These are phyloP conservation scores for Cryptococcus amylolentus DNA, from an alignment of 1,284 basidiomycete genomes.

Conservation along the genomic window DNA sequence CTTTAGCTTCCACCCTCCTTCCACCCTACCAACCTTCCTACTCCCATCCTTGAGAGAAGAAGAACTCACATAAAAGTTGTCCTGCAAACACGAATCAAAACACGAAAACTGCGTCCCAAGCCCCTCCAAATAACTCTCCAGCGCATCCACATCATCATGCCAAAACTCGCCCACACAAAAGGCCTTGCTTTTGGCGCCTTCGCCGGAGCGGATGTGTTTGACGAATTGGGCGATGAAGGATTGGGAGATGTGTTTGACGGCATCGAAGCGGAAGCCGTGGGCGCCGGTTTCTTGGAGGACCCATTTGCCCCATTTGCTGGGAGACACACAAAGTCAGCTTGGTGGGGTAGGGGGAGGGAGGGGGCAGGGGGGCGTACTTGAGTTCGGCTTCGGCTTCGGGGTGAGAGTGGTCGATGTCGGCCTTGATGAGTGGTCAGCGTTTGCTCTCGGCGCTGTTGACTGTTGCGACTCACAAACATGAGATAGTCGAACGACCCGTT, in stretches of 20 bases:
- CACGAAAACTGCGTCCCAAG: slow-evolving; percentile 57
- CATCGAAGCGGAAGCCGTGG: slow-evolving; percentile 79
- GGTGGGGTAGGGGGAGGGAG: not conserved
- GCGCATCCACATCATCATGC: slow-evolving; percentile 50
- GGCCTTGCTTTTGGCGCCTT: slow-evolving; percentile 49
- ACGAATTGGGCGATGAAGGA: slow-evolving; percentile 57
- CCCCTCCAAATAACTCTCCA: slow-evolving; percentile 43
- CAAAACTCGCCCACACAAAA: slow-evolving; percentile 58
- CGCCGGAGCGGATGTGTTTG: slow-evolving; percentile 52
- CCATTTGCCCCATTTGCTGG: slow-evolving; percentile 57
- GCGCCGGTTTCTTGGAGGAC: slow-evolving; percentile 69
- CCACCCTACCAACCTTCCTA: too few species aligned
- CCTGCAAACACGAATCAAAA: slow-evolving; percentile 58
- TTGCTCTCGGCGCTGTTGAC: not conserved
- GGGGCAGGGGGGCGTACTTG: slow-evolving; percentile 20
- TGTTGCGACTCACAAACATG: slow-evolving; percentile 39
- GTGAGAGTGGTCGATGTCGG: slow-evolving; percentile 69
- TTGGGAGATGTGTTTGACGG: slow-evolving; percentile 62
- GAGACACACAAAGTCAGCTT: not conserved
- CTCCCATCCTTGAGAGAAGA: not conserved
- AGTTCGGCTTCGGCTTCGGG: slow-evolving; percentile 60
- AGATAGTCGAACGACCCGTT: slow-evolving; percentile 52
- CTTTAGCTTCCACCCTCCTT: not conserved
- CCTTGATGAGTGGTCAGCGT: not conserved
- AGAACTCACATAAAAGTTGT: slow-evolving; percentile 53